Evolutionary conservation across 1,284 basidiomycete species (phyloP).

Genomic region (Calocybe gambosa): DNA sequence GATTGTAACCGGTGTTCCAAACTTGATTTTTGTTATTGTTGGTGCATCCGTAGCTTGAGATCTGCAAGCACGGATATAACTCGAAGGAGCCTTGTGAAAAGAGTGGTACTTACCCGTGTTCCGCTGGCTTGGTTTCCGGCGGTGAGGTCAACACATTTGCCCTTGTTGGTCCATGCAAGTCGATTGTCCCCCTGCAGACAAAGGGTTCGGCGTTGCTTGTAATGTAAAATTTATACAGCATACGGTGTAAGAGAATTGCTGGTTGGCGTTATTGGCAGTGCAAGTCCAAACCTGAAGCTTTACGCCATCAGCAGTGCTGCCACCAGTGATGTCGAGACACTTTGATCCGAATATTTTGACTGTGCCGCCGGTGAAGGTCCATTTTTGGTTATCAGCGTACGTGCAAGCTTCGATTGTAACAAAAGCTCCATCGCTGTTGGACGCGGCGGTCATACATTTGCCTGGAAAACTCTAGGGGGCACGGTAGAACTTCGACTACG

Average conservation of each 20-base stretch:
- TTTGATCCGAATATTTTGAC: conserved; percentile 39
- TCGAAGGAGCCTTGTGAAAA: background rate
- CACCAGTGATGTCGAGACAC: conserved; percentile 40
- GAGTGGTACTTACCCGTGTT: conserved; percentile 27
- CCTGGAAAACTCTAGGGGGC: conserved; percentile 18
- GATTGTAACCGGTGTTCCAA: conserved; percentile 44
- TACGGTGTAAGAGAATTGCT: conserved; percentile 38
- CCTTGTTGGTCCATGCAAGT: conserved; percentile 39
- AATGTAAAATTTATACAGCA: background rate
- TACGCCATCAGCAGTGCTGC: conserved; percentile 33
- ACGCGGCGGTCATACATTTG: conserved; percentile 43
- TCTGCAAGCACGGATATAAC: conserved; percentile 19
- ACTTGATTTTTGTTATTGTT: conserved; percentile 37
- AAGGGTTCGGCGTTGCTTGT: background rate
- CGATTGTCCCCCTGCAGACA: conserved; percentile 29
- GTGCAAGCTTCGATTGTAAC: conserved; percentile 42
- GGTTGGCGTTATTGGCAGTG: conserved; percentile 29
- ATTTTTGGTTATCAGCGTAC: conserved; percentile 35
- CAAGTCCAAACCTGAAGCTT: conserved; percentile 47
- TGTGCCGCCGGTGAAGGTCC: conserved; percentile 37
- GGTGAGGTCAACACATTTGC: conserved; percentile 43
- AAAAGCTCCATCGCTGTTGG: conserved; percentile 38
- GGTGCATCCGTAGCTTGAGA: conserved; percentile 40
- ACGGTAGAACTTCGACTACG: background rate
- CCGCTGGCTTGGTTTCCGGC: conserved; percentile 33